A percentile compares a stretch with the other conserved stretches of the same genome.
These are phyloP conservation scores for Saccharomycopsis babjevae DNA, from an alignment of 805 yeast genomes.

Conservation along the genomic window DNA sequence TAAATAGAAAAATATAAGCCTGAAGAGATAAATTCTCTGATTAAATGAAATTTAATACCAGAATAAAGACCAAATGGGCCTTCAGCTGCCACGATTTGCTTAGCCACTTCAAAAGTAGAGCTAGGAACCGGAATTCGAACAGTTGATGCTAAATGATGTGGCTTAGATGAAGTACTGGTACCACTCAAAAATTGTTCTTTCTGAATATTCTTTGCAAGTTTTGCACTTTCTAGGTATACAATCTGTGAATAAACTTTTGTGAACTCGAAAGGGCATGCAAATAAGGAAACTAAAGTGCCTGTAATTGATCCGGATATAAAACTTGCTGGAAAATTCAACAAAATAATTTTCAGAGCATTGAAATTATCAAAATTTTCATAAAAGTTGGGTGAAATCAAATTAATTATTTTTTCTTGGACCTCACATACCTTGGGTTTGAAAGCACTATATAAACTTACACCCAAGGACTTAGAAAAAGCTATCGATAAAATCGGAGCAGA, in stretches of 20 bases:
- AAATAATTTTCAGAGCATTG: conserved; percentile 14
- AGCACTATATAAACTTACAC: conserved; percentile 52
- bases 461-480: conserved; percentile 52
- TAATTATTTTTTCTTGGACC: conserved; percentile 15
- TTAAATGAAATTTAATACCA: conserved; percentile 57
- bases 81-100: conserved; percentile 43
- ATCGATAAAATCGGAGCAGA: conserved; percentile 63
- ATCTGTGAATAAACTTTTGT: conserved; percentile 76
- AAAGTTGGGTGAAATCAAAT: conserved; percentile 9
- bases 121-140: conserved; percentile 19
- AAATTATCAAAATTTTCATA: neutral
- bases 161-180: neutral
- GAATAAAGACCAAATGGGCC: conserved; percentile 62
- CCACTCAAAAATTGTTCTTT: neutral
- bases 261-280: conserved; percentile 80
- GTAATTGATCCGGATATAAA: conserved; percentile 54
- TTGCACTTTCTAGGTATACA: conserved; percentile 31
- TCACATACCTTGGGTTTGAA: conserved; percentile 32
- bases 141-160: neutral
- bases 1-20: conserved; percentile 68
- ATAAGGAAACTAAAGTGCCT: conserved; percentile 51
- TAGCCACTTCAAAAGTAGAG: conserved; percentile 34
- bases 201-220: neutral
- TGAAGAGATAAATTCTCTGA: conserved; percentile 61
- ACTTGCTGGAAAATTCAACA: conserved; percentile 35